These are phyloP conservation scores for Flaveria ramosissima DNA, from an alignment of 129 eudicot genomes.

Conservation along the genomic window DNA sequence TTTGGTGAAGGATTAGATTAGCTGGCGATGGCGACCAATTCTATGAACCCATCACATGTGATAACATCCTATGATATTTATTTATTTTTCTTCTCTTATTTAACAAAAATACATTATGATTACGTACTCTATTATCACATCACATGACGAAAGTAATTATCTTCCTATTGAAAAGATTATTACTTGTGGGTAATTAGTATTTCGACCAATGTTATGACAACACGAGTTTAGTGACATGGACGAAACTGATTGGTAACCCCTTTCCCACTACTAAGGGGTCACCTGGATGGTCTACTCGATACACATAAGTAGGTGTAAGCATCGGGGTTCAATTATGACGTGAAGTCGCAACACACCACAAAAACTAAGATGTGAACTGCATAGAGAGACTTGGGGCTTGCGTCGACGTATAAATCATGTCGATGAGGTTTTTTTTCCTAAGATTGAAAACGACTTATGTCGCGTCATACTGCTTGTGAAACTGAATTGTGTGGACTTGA, in stretches of 20 bases:
- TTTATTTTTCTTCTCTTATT: background rate
- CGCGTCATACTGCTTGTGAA: constrained; percentile 19
- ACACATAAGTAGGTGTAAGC: background rate
- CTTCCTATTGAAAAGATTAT: background rate
- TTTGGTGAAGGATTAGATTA: constrained; percentile 26
- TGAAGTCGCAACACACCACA: constrained; percentile 15
- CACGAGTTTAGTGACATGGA: background rate
- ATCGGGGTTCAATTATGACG: background rate
- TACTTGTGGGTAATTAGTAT: background rate
- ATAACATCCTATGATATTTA: constrained; percentile 36
- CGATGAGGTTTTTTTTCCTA: constrained; percentile 24
- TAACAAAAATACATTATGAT: background rate
- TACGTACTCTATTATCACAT: background rate
- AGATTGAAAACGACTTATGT: constrained; percentile 17
- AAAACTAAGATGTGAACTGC: constrained; percentile 35
- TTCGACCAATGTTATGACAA: constrained; percentile 4
- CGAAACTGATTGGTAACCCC: constrained; percentile 9
- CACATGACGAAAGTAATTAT: background rate
- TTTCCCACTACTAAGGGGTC: constrained; percentile 16
- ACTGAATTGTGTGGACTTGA: constrained; percentile 24
- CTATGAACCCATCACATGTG: constrained; percentile 30
- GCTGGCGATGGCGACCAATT: constrained; percentile 36
- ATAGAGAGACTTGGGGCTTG: constrained; percentile 41
- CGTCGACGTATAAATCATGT: constrained; percentile 31
- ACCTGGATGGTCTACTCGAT: constrained; percentile 9